Evolutionary conservation across 2,329 filamentous ascomycete genomes (phyloP), one percentile per base, ranked within the genome.

Genomic region (Curvularia spicifera): DNA sequence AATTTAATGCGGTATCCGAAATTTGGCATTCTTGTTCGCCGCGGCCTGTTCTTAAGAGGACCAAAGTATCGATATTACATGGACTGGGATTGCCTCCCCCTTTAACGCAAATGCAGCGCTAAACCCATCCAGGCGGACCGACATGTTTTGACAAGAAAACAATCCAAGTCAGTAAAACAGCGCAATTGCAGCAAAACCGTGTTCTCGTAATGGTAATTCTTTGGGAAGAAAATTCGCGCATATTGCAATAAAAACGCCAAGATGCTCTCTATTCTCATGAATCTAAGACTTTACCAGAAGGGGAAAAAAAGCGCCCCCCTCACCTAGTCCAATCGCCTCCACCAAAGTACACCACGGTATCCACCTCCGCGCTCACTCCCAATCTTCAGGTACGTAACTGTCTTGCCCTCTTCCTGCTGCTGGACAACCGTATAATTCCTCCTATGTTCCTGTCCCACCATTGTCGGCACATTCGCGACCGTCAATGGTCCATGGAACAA

Each of bases 401-500:
- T 12, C 9, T 60, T 47, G 0, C 56, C 49, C 1, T 60, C 64
- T 39, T 70, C 64, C 29, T 51, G 24, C 4, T n/a, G 20, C 26
- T 61, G 59, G 2, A 71, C 45, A 24, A 71, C 22, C 5, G 69
- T 68, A 13, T 69, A 72, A 44, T 72, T 72, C 52, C 70, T 54
- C 57, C 31, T 51, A 15, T 70, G 65, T 13, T 58, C 56, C 8
- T 51, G 54, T 0, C 70, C 70, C 10, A 61, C 62, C 70, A 62
- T 68, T 5, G 59, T 68, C 10, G 70, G 70, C 52, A 71, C 64
- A 60, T 70, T 71, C 1, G 69, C 65, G 12, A 68, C 65, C 0
- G 59, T 59, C 33, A 72, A 28, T n/a, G 70, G 70, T 2, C 70
- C 70, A 50, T 72, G 70, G 28, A 70, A 68, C 0, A 72, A 31